Percentiles rank a stretch among this genome's conserved stretches.
phyloP scores from a whole-genome alignment of 2,329 filamentous ascomycete species.

The Pyricularia grisea region DNA sequence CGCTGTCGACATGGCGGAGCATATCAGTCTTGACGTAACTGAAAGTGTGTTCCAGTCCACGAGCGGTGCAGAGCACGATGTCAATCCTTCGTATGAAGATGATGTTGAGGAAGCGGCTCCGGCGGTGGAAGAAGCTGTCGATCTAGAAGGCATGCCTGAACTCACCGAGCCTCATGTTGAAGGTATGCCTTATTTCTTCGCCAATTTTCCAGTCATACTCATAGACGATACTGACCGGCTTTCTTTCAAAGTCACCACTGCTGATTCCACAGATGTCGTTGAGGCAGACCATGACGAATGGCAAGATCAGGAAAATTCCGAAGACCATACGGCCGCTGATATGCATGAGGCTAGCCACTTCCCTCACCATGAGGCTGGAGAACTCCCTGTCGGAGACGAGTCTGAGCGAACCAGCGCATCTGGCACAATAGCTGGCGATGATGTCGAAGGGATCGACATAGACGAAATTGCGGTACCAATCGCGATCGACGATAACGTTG shows the following conservation, averaged over 20 bases:
- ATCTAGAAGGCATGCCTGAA: background rate
- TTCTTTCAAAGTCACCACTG: conserved; percentile 8
- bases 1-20: background rate
- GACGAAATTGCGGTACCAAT: conserved; percentile 15
- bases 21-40: background rate
- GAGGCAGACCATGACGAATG: background rate
- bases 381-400: background rate
- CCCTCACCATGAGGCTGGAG: background rate
- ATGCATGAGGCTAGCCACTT: background rate
- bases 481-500: background rate
- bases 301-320: background rate
- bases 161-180: background rate
- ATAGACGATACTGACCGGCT: conserved; percentile 2
- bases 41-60: background rate
- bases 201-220: background rate
- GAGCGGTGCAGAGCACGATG: background rate
- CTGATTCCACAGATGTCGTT: background rate
- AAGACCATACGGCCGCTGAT: background rate
- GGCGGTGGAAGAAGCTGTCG: background rate
- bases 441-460: conserved; percentile 23
- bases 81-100: background rate
- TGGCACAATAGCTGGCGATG: conserved; percentile 24
- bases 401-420: conserved; percentile 18
- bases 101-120: background rate
- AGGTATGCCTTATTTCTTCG: background rate